Base-by-base conservation (phyloP, 768 basidiomycete genomes). In the Auricularia sp. region DNA sequence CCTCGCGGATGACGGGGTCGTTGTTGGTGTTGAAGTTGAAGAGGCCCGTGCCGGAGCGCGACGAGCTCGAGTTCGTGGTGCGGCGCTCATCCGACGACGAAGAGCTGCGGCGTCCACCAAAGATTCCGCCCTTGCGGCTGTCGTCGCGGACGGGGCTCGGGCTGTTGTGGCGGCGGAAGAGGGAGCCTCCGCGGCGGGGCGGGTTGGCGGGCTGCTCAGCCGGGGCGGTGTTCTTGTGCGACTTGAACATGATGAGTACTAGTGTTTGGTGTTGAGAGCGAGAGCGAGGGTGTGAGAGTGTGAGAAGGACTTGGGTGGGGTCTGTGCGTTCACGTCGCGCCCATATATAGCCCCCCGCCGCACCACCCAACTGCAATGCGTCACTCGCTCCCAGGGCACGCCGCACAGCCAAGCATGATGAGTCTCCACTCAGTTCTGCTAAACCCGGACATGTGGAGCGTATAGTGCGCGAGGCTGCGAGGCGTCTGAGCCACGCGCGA, bases 1-100 rank as follows among this genome's bases (percentile, higher is more conserved):
- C 56, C 11, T 29, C 53, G 10, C 56, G 56, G 56, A 59, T 54
- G 56, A 59, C 56, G 34, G 56, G 56, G 56, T 59, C 56, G 56
- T 59, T 34, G 56, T 35, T 29, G 34, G 16, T 14, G 29, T 12
- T 14, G 56, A 14, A 12, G 29, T 23, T 23, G 56, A 59, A 59
- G 29, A 59, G 14, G 23, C 56, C 56, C 11, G 47, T 51, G 56
- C 56, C 56, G 56, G 29, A 14, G 56, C 56, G 23, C 16, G 56
- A 29, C 34, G 56, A 59, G 11, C 16, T 6, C 4, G 56, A 59
- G 56, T 59, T 6, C 10, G 3, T 35, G 23, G 23, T 29, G 34
- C 56, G 56, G 23, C 56, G 56, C 23, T 59, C 56, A 18, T 35
- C 29, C 10, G 33, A 59, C 1, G 29, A 33, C 23, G 56, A 59